Evolutionary conservation across 108 stramenopile genomes (phyloP).

Genomic region (Nitzschia sp.): DNA sequence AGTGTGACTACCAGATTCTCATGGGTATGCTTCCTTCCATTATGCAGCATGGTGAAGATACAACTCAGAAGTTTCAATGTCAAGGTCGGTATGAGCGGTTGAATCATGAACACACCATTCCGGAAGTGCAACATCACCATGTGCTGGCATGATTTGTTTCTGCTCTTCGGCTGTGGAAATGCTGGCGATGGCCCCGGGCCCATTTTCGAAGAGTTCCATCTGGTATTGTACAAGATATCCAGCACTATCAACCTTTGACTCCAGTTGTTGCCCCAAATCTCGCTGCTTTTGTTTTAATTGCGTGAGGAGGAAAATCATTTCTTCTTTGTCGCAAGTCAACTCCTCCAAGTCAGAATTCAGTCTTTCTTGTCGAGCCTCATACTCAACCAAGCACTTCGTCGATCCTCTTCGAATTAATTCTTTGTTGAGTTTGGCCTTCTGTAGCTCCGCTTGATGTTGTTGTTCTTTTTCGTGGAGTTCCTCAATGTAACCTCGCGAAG

Average conservation of each 20-base stretch:
- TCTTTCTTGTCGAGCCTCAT: background rate
- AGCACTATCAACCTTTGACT: background rate
- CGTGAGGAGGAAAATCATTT: background rate
- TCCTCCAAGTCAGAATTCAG: background rate
- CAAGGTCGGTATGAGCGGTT: no score
- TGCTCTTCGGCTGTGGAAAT: background rate
- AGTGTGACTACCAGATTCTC: no score
- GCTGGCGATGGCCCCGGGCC: no score
- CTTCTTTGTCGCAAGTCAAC: background rate
- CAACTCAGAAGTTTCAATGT: no score
- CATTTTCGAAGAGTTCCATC: no score
- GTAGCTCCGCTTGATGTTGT: background rate
- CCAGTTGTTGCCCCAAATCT: background rate
- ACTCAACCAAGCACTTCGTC: background rate
- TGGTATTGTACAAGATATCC: background rate
- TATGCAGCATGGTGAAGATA: no score
- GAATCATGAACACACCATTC: no score
- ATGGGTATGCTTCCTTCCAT: no score
- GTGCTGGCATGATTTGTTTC: no score
- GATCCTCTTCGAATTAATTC: conserved; percentile 1
- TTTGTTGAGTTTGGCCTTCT: conserved; percentile 2
- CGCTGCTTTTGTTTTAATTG: background rate
- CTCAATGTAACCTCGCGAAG: background rate
- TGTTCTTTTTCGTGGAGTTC: background rate
- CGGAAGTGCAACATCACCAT: no score